Percentiles rank a stretch among this genome's conserved stretches.
phyloP scores from a whole-genome alignment of 2,329 filamentous ascomycete species.

The Colletotrichum tabaci region DNA sequence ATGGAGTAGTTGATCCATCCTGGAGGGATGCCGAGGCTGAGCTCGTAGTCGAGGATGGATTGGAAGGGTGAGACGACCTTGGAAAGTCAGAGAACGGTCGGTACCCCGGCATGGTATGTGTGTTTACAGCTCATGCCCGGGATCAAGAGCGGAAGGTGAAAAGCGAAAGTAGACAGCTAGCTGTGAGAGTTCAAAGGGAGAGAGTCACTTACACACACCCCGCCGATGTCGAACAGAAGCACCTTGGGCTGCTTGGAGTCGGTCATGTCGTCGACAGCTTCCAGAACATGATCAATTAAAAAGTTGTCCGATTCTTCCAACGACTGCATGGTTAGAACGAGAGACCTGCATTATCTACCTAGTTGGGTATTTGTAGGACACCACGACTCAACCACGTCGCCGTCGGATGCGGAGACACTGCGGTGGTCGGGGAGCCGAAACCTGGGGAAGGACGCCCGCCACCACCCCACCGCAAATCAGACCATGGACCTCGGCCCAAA shows the following conservation, averaged over 20 bases:
- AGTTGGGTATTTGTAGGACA: slow-evolving; percentile 11
- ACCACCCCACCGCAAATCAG: slow-evolving; percentile 22
- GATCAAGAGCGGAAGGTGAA: slow-evolving; percentile 13
- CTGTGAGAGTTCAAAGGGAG: slow-evolving; percentile 6
- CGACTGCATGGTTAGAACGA: slow-evolving; percentile 30
- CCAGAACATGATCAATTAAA: slow-evolving; percentile 50
- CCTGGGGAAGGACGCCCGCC: slow-evolving; percentile 28
- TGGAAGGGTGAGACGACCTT: slow-evolving; percentile 94
- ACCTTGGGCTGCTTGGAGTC: slow-evolving; percentile 74
- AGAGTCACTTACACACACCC: slow-evolving; percentile 85
- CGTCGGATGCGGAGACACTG: slow-evolving; percentile 27
- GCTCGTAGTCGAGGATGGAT: slow-evolving; percentile 92
- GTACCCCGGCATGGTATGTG: background rate
- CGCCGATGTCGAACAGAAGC: slow-evolving; percentile 94
- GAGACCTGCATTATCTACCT: slow-evolving; percentile 18
- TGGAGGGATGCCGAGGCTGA: slow-evolving; percentile 80
- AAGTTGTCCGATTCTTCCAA: slow-evolving; percentile 35
- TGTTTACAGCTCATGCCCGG: no score
- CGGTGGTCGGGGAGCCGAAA: slow-evolving; percentile 27
- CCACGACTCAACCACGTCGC: slow-evolving; percentile 19
- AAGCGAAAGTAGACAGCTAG: slow-evolving; percentile 1
- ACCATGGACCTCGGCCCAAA: slow-evolving; percentile 39
- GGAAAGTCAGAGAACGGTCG: slow-evolving; percentile 8
- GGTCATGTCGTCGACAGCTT: slow-evolving; percentile 57
- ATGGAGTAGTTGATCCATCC: slow-evolving; percentile 96